Conservation (phyloP, 176 grass and related monocot species). For the Carex littledalei region DNA sequence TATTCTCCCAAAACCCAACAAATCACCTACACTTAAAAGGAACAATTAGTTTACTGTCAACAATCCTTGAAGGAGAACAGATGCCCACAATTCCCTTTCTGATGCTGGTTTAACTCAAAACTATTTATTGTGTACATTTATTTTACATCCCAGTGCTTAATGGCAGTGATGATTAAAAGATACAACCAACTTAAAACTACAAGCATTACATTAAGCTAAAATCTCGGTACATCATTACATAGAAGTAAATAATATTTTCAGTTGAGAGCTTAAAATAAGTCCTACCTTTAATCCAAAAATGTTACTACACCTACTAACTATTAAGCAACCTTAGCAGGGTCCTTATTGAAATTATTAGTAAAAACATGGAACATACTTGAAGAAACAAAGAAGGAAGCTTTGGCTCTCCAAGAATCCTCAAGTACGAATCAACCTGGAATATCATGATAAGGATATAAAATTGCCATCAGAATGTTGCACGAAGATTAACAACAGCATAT, state of each 20-base stretch:
- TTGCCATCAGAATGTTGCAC: not conserved
- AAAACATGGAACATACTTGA: conserved; percentile 49
- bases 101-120: not conserved
- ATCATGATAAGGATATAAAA: not conserved
- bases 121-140: not conserved
- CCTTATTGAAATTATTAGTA: conserved; percentile 5
- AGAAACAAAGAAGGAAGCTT: conserved; percentile 98
- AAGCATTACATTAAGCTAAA: not conserved
- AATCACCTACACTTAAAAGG: conserved; percentile 58
- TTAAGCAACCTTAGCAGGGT: not conserved
- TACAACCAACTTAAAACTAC: not conserved
- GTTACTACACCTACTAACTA: conserved; percentile 7
- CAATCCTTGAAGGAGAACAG: not conserved
- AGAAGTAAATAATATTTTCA: not conserved
- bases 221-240: not conserved
- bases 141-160: not conserved
- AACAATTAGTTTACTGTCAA: conserved; percentile 1
- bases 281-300: too few relatives aligned
- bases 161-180: not conserved
- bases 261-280: not conserved
- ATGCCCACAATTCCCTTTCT: not conserved
- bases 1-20: conserved; percentile 99
- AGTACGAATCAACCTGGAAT: conserved; percentile 87
- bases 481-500: not conserved
- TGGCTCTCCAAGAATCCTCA: conserved; percentile 88